These are phyloP conservation scores for Metschnikowia peoriensis DNA, from an alignment of 805 yeast genomes.

Conservation along the genomic window DNA sequence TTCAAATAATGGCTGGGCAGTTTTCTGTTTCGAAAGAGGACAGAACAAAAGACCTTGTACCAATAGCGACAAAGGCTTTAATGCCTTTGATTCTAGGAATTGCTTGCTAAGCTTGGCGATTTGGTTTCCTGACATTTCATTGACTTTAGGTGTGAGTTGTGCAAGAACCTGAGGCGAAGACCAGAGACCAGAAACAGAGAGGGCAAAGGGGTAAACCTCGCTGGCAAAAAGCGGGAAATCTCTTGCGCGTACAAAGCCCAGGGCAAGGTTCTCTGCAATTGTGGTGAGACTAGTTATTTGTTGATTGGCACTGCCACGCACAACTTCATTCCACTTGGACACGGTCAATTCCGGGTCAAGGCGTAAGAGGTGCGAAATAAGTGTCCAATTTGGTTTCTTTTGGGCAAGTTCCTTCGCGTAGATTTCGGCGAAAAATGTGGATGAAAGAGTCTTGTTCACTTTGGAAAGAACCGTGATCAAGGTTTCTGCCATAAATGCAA, in stretches of 20 bases:
- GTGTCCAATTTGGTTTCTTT: conserved; percentile 36
- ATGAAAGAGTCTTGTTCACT: conserved; percentile 53
- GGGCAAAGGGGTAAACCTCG: conserved; percentile 39
- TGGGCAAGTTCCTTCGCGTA: conserved; percentile 30
- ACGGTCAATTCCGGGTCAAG: conserved; percentile 62
- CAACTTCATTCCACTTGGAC: conserved; percentile 35
- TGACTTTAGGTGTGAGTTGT: conserved; percentile 40
- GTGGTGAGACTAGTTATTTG: background rate
- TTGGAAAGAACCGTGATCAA: conserved; percentile 48
- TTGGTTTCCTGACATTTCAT: conserved; percentile 49
- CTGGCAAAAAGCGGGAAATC: conserved; percentile 51
- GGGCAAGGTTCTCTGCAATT: conserved; percentile 34
- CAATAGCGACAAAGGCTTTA: conserved; percentile 12
- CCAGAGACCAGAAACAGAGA: conserved; percentile 24
- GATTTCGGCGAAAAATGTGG: conserved; percentile 45
- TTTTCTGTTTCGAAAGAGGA: conserved; percentile 19
- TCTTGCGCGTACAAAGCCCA: conserved; percentile 55
- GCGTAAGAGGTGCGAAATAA: conserved; percentile 47
- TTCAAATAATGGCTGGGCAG: conserved; percentile 2
- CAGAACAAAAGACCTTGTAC: conserved; percentile 43
- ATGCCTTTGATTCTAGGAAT: conserved; percentile 1
- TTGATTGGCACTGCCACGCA: conserved; percentile 14
- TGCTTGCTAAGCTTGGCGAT: conserved; percentile 19
- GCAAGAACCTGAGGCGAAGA: conserved; percentile 26
- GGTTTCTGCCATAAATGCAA: conserved; percentile 39